Evolutionary conservation across 73 alveolate genomes (phyloP).

Genomic region (Tetrahymena malaccensis): DNA sequence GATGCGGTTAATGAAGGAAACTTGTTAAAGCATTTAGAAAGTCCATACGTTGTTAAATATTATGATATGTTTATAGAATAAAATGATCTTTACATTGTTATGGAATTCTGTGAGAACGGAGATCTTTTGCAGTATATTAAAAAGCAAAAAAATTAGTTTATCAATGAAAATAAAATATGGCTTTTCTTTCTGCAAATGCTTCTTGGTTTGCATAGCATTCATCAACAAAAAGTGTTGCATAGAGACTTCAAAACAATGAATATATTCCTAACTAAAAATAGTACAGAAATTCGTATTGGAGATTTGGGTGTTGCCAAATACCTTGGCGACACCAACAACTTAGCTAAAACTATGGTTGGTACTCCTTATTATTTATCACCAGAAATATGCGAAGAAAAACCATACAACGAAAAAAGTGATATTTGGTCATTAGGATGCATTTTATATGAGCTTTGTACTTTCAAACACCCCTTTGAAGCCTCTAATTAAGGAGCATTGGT

Average conservation of each 20-base stretch:
- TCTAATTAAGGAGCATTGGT: constrained; percentile 32
- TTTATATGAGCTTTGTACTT: constrained; percentile 61
- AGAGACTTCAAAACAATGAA: constrained; percentile 70
- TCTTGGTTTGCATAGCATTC: constrained; percentile 51
- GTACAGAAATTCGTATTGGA: neutral
- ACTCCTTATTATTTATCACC: constrained; percentile 59
- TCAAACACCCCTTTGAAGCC: constrained; percentile 59
- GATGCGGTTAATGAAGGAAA: constrained; percentile 66
- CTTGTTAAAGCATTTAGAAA: constrained; percentile 39
- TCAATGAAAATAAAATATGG: constrained; percentile 17
- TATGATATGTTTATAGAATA: constrained; percentile 61
- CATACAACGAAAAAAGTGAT: constrained; percentile 50
- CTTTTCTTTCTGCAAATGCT: constrained; percentile 14
- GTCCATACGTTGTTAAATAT: constrained; percentile 62
- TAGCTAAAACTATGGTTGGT: constrained; percentile 37
- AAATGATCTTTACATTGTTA: constrained; percentile 50
- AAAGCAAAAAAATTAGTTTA: constrained; percentile 10
- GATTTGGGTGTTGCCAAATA: neutral
- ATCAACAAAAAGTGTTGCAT: constrained; percentile 58
- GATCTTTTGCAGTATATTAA: constrained; percentile 49
- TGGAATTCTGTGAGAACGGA: constrained; percentile 76
- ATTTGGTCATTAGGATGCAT: constrained; percentile 68
- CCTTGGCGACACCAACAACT: neutral
- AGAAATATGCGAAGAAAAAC: constrained; percentile 48
- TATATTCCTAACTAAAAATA: constrained; percentile 33